Base-by-base conservation (phyloP, 2,329 filamentous ascomycete species). In the Intubia oerlemansii region DNA sequence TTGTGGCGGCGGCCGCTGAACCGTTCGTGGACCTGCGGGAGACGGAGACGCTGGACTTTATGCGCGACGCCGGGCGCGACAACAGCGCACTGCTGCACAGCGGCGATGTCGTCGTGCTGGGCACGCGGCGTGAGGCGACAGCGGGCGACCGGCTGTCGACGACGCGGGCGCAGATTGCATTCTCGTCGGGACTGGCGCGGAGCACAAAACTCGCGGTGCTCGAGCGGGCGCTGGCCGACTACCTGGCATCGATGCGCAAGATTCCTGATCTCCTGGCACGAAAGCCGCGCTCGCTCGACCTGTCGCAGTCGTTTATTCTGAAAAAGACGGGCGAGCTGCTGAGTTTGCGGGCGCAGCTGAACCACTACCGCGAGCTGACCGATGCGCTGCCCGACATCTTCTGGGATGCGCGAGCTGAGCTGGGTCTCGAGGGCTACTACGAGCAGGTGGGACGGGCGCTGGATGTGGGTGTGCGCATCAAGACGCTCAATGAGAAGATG, bases 341-440 rank as follows among this genome's bases (percentile, higher is more conserved):
- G 12, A 76, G 73, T 42, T 69, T 95, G 29, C 74, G 88, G 26
- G 85, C 85, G 1, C 82, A 92, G 43, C 62, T 98, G 27, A 98
- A 98, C 45, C 75, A 95, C 41, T 95, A 95, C 54, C 91, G 81
- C 2, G 88, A 95, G 50, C 66, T 98, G 19, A 95, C 88, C 0
- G 88, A 98, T 52, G 81, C 79, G 12, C 62, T 95, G 12, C 88
- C 88, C 0, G 88, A 98, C 50, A 69, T 95, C 25, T 93, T 98
- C 53, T 98, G 88, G 88, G 88, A 98, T 48, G 77, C 67, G 40
- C 66, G 71, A 28, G 76, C 88, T 41, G 84, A 93, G 48, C 66
- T 93, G 3, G 79, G 82, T 1, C 61, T 98, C 3, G 88, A 93
- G 48, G 77, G 75, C 17, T 95, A 93, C 53, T 98, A 95, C 49